Conservation (phyloP, 2,329 filamentous ascomycete species). For the Sordariomycetes sp. region DNA sequence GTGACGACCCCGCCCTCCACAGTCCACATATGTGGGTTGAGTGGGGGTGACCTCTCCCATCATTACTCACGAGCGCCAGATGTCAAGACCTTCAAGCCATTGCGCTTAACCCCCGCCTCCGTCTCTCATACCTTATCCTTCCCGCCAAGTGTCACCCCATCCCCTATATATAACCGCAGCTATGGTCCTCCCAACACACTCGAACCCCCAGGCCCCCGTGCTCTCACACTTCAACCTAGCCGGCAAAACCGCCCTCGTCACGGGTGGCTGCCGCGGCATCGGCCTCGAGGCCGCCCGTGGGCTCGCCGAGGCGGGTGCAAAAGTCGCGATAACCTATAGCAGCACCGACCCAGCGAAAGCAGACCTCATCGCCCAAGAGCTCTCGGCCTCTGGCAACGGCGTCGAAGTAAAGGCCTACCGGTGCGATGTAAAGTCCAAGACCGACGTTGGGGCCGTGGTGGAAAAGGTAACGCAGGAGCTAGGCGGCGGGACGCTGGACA, state of each 20-base stretch:
- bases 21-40: no score
- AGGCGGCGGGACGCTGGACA: neutral
- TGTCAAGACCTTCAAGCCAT: no score
- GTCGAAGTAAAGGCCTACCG: neutral
- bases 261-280: conserved; percentile 29
- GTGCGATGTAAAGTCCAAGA: neutral
- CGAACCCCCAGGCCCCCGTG: neutral
- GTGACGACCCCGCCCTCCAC: no score
- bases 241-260: conserved; percentile 24
- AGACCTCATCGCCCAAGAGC: neutral
- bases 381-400: neutral
- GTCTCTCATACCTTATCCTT: no score
- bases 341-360: neutral
- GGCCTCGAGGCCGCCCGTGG: conserved; percentile 28
- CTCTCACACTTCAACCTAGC: conserved; percentile 19
- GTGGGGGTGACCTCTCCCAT: no score
- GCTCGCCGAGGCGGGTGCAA: conserved; percentile 28
- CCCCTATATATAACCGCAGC: neutral
- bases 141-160: no score
- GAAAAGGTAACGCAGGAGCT: neutral
- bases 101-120: no score
- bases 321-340: conserved; percentile 22
- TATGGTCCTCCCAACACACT: neutral
- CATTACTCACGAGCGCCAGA: no score
- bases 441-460: neutral